These are phyloP conservation scores for Syncephalastrum racemosum DNA, from an alignment of 371 early-diverging fungal genomes.

Conservation along the genomic window DNA sequence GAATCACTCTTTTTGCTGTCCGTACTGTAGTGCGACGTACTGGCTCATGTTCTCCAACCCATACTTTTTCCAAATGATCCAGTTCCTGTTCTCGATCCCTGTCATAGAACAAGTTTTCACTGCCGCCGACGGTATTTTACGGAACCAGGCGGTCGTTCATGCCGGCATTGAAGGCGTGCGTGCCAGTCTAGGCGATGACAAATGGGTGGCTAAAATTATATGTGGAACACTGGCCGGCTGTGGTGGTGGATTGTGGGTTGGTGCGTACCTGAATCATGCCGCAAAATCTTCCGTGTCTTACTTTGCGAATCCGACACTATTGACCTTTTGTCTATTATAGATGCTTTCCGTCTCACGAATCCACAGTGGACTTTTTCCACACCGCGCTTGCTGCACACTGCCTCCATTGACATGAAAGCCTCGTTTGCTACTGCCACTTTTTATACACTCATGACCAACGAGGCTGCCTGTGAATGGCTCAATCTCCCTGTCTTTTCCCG, in stretches of 20 bases:
- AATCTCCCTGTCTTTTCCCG: slow-evolving; percentile 19
- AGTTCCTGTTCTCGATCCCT: slow-evolving; percentile 33
- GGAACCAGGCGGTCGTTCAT: slow-evolving; percentile 46
- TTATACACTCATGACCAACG: slow-evolving; percentile 30
- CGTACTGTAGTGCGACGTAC: slow-evolving; percentile 35
- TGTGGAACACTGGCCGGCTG: slow-evolving; percentile 56
- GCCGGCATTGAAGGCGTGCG: slow-evolving; percentile 55
- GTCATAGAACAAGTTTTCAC: slow-evolving; percentile 49
- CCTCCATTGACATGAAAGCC: slow-evolving; percentile 41
- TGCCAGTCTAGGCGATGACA: slow-evolving; percentile 38
- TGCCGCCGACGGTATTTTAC: slow-evolving; percentile 48
- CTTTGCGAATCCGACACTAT: background rate
- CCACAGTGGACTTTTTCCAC: slow-evolving; percentile 48
- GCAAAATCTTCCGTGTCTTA: background rate
- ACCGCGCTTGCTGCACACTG: slow-evolving; percentile 34
- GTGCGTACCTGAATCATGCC: slow-evolving; percentile 15
- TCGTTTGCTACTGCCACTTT: slow-evolving; percentile 36
- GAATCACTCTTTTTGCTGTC: background rate
- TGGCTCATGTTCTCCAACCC: slow-evolving; percentile 41
- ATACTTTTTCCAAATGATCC: slow-evolving; percentile 29
- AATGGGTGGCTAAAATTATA: slow-evolving; percentile 52
- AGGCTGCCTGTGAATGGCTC: slow-evolving; percentile 24
- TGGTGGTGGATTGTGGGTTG: slow-evolving; percentile 58
- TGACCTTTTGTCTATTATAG: slow-evolving; percentile 15
- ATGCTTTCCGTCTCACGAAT: slow-evolving; percentile 44